Base-by-base conservation (phyloP, 352 stramenopile species). In the Peronosclerospora sorghi region DNA sequence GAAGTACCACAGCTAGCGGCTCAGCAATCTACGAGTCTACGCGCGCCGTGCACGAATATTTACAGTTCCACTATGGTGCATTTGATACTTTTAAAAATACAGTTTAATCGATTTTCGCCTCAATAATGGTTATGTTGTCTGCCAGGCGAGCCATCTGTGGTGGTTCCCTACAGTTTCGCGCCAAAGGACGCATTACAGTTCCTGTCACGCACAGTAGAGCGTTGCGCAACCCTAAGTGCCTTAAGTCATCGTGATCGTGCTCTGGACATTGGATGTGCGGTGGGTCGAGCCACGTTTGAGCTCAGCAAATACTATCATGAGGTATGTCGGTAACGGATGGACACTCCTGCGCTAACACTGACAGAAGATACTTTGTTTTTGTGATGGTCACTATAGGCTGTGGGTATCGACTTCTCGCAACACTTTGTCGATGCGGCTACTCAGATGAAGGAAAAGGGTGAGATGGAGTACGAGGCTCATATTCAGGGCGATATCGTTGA, bases 261-360 rank as follows among this genome's bases (percentile, higher is more conserved):
- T 1, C 62, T 98, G 35, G 94, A 98, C 54, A 78, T 98, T 49
- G 94, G 94, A 24, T 98, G 91, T 52, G 85, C 94, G 5, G 91
- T 98, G 18, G 94, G 94, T 26, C 88, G 91, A 15, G 75, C 85
- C 14, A 93, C 89, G 2, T 97, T 97, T 51, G 86, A 96, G 59
- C 72, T 97, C 9, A 92, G 87, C 54, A 92, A 86, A 44, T 61
- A 73, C 38, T 97, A 96, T 62, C 74, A 96, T 53, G 74, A 96
- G 61, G 89, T 86, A 42, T 14, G 20, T 18, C 18, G 6, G 6
- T 24, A 27, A 8, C 14, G 27, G 38, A 41, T 19, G 13, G 8
- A 34, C 5, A 37, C 18, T 32, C 4, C 57, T 13, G 26, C 32
- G 14, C 21, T 26, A 14, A 13, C 5, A n/a, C 26, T 54, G 30